phyloP scores from a whole-genome alignment of 2,329 filamentous ascomycete species.

The Arachnopeziza araneosa region DNA sequence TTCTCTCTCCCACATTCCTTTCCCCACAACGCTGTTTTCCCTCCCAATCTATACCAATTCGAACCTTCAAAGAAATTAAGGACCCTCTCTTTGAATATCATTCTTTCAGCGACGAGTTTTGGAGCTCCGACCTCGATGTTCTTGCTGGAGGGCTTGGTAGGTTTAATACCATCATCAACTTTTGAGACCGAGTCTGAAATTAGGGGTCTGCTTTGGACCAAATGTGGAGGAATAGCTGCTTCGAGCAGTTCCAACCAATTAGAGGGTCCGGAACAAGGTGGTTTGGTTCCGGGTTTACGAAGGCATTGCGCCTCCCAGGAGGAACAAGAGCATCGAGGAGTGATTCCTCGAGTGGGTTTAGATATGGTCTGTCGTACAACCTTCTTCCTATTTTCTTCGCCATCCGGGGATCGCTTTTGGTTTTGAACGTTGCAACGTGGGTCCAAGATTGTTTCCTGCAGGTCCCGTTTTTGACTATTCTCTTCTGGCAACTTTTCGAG shows the following conservation, averaged over 20 bases:
- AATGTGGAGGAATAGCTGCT: not conserved
- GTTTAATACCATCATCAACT: no score
- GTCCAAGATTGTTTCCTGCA: not conserved
- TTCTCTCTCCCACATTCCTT: no score
- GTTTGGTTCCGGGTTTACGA: not conserved
- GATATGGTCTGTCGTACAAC: not conserved
- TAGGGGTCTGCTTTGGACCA: not conserved
- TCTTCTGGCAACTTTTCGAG: not conserved
- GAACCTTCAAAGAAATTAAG: no score
- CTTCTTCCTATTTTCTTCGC: not conserved
- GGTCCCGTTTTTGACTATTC: not conserved
- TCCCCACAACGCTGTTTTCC: no score
- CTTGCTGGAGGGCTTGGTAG: no score
- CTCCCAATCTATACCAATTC: no score
- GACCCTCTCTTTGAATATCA: no score
- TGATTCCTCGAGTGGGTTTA: not conserved
- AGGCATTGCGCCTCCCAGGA: not conserved
- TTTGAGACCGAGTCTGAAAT: no score
- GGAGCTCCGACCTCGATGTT: no score
- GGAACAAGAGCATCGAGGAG: not conserved
- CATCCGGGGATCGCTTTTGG: not conserved
- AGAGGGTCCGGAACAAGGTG: not conserved
- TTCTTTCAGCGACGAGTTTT: no score
- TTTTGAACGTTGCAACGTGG: not conserved
- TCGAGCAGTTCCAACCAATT: not conserved